Evolutionary conservation across 495 filamentous ascomycete genomes (phyloP).

Genomic region (Penicillium angulare): DNA sequence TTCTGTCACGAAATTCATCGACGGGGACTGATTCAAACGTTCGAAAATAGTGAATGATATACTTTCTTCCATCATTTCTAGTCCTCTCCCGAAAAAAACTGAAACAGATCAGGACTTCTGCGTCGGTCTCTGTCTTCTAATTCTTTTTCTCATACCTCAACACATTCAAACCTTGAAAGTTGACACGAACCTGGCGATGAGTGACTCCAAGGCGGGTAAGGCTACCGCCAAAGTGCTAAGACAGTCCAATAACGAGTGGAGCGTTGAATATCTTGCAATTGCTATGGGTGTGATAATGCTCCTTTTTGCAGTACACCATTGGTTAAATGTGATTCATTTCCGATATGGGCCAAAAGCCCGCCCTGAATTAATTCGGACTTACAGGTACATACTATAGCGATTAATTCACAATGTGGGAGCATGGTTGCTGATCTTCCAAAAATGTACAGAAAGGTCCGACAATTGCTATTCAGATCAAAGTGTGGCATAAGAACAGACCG

Average conservation of each 20-base stretch:
- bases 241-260: constrained; percentile 26
- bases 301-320: constrained; percentile 2
- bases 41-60: neutral
- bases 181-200: neutral
- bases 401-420: too few species aligned
- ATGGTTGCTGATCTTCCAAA: too few species aligned
- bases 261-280: constrained; percentile 13
- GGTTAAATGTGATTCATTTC: neutral
- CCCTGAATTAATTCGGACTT: neutral
- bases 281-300: constrained; percentile 8
- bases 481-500: neutral
- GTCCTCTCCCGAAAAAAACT: neutral
- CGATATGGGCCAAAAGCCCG: constrained; percentile 1
- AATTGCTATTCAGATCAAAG: too few species aligned
- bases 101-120: neutral
- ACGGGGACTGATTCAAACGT: neutral
- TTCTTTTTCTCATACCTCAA: neutral
- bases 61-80: neutral
- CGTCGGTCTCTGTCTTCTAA: neutral
- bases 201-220: constrained; percentile 2
- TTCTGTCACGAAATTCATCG: neutral
- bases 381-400: too few species aligned
- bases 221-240: constrained; percentile 5
- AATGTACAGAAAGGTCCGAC: too few species aligned
- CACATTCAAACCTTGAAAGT: neutral